Evolutionary conservation across 2,329 filamentous ascomycete species (phyloP), one percentile per base, ranked within the genome.

Genomic region (Fusarium torreyae): DNA sequence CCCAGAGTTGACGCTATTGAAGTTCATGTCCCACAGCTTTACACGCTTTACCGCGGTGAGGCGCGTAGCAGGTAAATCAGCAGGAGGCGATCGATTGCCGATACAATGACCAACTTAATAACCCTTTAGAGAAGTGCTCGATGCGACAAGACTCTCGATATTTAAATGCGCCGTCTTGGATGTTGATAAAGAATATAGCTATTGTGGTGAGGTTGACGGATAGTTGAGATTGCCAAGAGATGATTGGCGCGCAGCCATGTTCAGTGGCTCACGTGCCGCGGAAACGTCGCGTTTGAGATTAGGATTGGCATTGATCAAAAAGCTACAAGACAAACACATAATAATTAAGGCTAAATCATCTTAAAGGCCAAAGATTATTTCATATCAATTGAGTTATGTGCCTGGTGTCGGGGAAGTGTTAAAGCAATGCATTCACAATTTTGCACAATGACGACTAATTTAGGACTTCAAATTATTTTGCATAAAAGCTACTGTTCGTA

Each of bases 181-280:
- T 42, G 31, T n/a, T 17, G 13, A 11, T n/a, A 10, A 9, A 52
- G 33, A 5, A 15, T 24, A 13, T 28, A 11, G 20, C 3, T 18
- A 33, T 38, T 44, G n/a, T 8, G 9, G 11, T 33, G 6, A 6
- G 40, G 28, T 34, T 33, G 31, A 22, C 34, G 46, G 20, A 7
- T 45, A 39, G 10, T n/a, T 34, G 14, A 20, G 31, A 28, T 31
- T 4, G 24, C 11, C 40, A 5, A 28, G 26, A 49, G 24, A 33
- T 54, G 31, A 57, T 63, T 52, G 49, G 50, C 20, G 14, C 17
- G 28, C 53, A 18, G 24, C 26, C 6, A 17, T 18, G 14, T 36
- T 22, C 7, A 22, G 20, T 31, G 36, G 46, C 60, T 69, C 66
- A 68, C 66, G 66, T 68, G 65, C 54, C 18, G 22, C 38, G 6